Evolutionary conservation across 108 stramenopile species (phyloP).

Genomic region (Nitzschia sp.): DNA sequence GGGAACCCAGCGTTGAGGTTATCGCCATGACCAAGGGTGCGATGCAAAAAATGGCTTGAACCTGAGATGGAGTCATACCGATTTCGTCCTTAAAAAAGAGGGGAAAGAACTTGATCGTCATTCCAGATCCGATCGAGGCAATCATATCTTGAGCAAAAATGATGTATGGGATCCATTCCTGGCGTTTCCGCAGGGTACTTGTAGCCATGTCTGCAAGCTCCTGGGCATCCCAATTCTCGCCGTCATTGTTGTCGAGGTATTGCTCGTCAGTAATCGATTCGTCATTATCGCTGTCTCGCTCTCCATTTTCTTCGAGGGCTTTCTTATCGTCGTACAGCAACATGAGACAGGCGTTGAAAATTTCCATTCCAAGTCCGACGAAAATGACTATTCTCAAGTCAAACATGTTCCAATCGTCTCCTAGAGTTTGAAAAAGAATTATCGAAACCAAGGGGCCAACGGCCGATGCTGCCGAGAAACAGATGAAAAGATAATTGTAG

Average conservation of each 20-base stretch:
- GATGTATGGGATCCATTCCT: slow-evolving; percentile 55
- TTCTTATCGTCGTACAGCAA: slow-evolving; percentile 65
- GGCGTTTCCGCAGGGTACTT: slow-evolving; percentile 9
- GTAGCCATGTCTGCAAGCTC: too few species aligned
- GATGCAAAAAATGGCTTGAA: slow-evolving; percentile 55
- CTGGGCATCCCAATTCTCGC: not conserved
- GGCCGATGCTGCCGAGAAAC: slow-evolving; percentile 34
- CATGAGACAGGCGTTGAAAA: slow-evolving; percentile 44
- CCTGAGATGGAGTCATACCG: slow-evolving; percentile 54
- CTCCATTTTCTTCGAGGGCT: slow-evolving; percentile 45
- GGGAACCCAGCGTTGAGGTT: slow-evolving; percentile 12
- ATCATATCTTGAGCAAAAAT: slow-evolving; percentile 44
- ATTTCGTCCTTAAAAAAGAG: slow-evolving; percentile 75
- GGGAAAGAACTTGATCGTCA: slow-evolving; percentile 84
- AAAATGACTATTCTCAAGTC: slow-evolving; percentile 48
- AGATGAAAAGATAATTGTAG: slow-evolving; percentile 47
- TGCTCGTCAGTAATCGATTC: not conserved
- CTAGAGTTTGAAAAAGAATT: slow-evolving; percentile 38
- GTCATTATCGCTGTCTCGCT: not conserved
- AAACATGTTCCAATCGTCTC: slow-evolving; percentile 59
- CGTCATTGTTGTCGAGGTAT: not conserved
- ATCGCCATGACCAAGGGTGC: slow-evolving; percentile 37
- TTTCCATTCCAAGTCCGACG: slow-evolving; percentile 56
- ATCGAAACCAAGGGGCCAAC: slow-evolving; percentile 66
- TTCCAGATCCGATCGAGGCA: slow-evolving; percentile 57